Percentiles rank a stretch among this genome's conserved stretches.
These are phyloP conservation scores for Isoetes taiwanensis DNA, from an alignment of 75 land plant genomes.

Conservation along the genomic window DNA sequence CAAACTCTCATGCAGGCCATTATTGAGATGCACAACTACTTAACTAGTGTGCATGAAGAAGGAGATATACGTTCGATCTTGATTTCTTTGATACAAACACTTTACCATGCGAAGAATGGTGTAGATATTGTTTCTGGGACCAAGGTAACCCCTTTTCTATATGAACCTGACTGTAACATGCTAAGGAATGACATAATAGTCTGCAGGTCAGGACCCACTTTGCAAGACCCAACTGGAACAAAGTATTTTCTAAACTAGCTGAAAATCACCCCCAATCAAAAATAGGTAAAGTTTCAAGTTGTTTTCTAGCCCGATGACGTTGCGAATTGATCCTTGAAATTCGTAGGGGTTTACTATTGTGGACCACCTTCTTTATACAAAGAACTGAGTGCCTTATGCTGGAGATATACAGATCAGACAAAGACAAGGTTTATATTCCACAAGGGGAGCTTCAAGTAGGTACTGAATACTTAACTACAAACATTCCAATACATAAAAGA, in stretches of 20 bases:
- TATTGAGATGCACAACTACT: constrained; percentile 44
- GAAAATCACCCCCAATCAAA: constrained; percentile 15
- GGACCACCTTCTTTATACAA: constrained; percentile 45
- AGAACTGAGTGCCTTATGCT: constrained; percentile 27
- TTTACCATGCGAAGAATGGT: constrained; percentile 31
- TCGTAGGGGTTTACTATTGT: constrained; percentile 77
- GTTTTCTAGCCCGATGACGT: no score
- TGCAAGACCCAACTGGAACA: constrained; percentile 49
- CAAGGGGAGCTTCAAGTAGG: constrained; percentile 67
- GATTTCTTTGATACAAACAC: constrained; percentile 30
- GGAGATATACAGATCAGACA: constrained; percentile 33
- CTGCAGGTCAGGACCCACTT: constrained; percentile 51
- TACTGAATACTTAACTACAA: no score
- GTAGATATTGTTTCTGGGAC: constrained; percentile 44
- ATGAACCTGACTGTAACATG: no score
- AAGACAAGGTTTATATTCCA: constrained; percentile 35
- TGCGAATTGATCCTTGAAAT: no score
- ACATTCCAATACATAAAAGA: no score
- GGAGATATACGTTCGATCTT: constrained; percentile 44
- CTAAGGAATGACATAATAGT: no score
- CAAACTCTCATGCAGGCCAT: constrained; percentile 12
- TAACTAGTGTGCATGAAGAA: constrained; percentile 42
- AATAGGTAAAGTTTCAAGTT: constrained; percentile 40
- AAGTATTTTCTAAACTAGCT: constrained; percentile 37
- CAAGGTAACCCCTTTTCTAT: constrained; percentile 19